Evolutionary conservation across 768 basidiomycete species (phyloP).

Genomic region (Suillus lakei): DNA sequence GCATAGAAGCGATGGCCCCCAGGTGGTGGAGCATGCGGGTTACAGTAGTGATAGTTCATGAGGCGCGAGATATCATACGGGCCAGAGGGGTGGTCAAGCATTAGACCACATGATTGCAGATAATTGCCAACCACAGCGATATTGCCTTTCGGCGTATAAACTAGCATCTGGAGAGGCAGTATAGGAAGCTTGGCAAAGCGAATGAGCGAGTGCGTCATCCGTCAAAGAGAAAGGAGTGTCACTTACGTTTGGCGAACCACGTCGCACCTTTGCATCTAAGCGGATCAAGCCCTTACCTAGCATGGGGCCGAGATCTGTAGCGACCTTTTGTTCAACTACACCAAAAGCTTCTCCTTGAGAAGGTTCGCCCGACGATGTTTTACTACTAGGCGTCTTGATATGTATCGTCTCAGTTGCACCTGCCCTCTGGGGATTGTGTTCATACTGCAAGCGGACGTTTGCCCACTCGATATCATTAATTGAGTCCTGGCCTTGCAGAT

Average conservation of each 20-base stretch:
- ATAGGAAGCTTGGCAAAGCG: conserved; percentile 66
- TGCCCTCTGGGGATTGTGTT: conserved; percentile 61
- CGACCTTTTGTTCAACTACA: conserved; percentile 86
- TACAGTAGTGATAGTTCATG: conserved; percentile 73
- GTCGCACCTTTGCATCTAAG: conserved; percentile 76
- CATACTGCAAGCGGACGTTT: conserved; percentile 71
- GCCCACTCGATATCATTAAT: conserved; percentile 63
- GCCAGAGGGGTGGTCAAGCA: conserved; percentile 81
- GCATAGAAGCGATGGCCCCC: conserved; percentile 60
- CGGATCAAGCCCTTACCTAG: conserved; percentile 83
- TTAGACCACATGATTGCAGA: conserved; percentile 66
- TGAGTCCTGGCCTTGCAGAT: conserved; percentile 56
- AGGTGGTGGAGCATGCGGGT: conserved; percentile 86
- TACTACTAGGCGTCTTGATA: conserved; percentile 66
- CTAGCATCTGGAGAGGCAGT: conserved; percentile 81
- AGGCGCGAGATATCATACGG: conserved; percentile 67
- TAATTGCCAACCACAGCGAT: conserved; percentile 81
- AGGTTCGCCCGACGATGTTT: conserved; percentile 56
- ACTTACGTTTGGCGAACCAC: conserved; percentile 62
- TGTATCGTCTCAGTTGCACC: conserved; percentile 74
- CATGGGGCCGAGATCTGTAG: conserved; percentile 80
- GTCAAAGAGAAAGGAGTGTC: conserved; percentile 14
- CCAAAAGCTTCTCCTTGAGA: conserved; percentile 72
- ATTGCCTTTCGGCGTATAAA: conserved; percentile 95
- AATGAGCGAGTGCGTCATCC: conserved; percentile 22